Base-by-base conservation (phyloP, 768 basidiomycete genomes). In the Lentinula raphanica region DNA sequence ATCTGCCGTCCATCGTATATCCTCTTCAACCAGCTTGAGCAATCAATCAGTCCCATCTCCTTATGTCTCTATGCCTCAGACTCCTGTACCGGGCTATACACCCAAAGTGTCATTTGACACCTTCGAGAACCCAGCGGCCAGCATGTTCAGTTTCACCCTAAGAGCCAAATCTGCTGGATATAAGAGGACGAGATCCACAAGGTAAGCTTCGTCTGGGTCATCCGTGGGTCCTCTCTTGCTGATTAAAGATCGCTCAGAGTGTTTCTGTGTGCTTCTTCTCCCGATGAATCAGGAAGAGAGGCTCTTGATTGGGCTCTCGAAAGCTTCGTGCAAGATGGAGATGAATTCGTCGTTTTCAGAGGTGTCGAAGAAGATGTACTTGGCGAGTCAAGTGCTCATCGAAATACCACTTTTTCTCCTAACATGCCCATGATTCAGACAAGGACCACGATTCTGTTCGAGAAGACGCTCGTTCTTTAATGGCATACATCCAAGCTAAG, bases 241-340 rank as follows among this genome's bases (percentile, higher is more conserved):
- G 40, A 27, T 25, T n/a, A n/a, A n/a, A n/a, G n/a, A n/a, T n/a
- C n/a, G n/a, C n/a, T n/a, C 17, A 60, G 96, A 0, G 91, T 91
- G 1, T 98, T 93, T 71, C 79, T 97, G 0, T 95, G 94, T 59
- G 95, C 95, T 0, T 81, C 92, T 1, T 91, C 90, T 44, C 77
- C 87, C 0, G 94, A 97, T 64, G 94, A 96, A 72, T 91, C 88
- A 59, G 95, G 95, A 0, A 72, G 79, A 5, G 85, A 94, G 65
- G 95, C 96, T 0, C 75, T 98, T 7, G 92, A 97, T 58, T 99
- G 96, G 96, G 78, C 84, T n/a, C 78, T 98, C 28, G 90, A 92
- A 64, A 79, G 81, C 32, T 78, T 99, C 11, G 84, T 88, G 7
- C 88, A 91, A 69, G 89, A 92, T 57, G 91, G 92, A 1, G 96